Base-by-base conservation (phyloP, 495 filamentous ascomycete species). In the Tuber microsphaerosporum region DNA sequence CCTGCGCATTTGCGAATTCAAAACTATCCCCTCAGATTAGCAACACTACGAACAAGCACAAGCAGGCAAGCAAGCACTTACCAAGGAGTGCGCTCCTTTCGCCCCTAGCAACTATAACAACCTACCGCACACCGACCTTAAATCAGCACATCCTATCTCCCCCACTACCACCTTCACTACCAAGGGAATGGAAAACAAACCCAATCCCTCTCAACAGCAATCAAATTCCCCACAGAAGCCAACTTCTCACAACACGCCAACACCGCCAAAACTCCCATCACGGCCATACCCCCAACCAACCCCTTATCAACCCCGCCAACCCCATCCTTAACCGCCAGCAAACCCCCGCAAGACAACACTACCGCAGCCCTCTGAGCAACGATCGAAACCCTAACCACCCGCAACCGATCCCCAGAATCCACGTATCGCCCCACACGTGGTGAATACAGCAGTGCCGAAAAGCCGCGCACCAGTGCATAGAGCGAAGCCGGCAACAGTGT, bases 141-240 rank as follows among this genome's bases (percentile, higher is more conserved):
- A 65, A 17, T 65, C 26, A 65, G 56, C 26, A 65, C 26, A 65
- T 12, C 26, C 22, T 3, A 26, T 56, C 48, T 26, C 48, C 22
- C 22, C 26, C 69, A 22, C 46, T 19, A 48, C 51, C n/a, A 14
- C 10, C 51, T 14, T 22, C n/a, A 14, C n/a, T n/a, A n/a, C 51
- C n/a, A 22, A 31, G 9, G 43, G 31, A 22, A n/a, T n/a, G 16
- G 9, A 74, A 37, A 39, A 70, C 71, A 46, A 37, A 90, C 87
- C 90, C 90, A 92, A 76, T 92, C 90, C 77, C 87, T 83, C 82
- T 91, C 90, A 5, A 91, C 87, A 2, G 90, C 84, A 0, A 92
- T 84, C 7, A 87, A 84, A 81, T 91, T 92, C 71, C 42, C 46
- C 17, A 72, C 46, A n/a, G 71, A 72, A 31, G 41, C 42, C 41